Percentiles rank a stretch among this genome's conserved stretches.
These are phyloP conservation scores for Toxoplasma gondii DNA, from an alignment of 169 alveolate species.

Conservation along the genomic window DNA sequence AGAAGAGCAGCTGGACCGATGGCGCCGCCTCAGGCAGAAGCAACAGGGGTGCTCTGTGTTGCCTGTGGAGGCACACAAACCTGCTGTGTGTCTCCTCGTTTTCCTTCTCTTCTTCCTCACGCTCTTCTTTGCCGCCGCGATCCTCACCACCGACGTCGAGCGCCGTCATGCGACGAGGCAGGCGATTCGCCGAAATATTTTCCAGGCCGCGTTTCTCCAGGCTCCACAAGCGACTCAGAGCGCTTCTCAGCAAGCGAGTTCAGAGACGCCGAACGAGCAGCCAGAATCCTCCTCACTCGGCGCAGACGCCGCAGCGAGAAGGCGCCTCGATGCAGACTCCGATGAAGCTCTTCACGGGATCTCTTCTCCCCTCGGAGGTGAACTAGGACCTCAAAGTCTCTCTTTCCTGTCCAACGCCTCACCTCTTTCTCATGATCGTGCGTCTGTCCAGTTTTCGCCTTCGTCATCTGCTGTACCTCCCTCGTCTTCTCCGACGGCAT, in stretches of 20 bases:
- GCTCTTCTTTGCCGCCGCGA: constrained; percentile 15
- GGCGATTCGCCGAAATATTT: not conserved
- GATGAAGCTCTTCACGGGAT: not conserved
- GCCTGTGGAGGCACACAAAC: not conserved
- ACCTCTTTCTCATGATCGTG: not conserved
- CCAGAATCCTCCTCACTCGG: not conserved
- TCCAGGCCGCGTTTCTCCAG: not conserved
- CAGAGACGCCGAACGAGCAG: not conserved
- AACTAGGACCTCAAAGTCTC: not conserved
- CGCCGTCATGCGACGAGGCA: not conserved
- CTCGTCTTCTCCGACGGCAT: not conserved
- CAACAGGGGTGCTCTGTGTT: not conserved
- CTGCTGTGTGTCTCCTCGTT: constrained; percentile 1
- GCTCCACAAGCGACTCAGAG: not conserved
- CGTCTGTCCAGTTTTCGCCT: not conserved
- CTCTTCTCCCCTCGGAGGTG: not conserved
- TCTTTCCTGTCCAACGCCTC: not conserved
- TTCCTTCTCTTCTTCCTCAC: not conserved
- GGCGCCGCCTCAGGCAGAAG: not conserved
- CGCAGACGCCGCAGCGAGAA: not conserved
- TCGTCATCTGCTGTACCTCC: not conserved
- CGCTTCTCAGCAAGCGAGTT: not conserved
- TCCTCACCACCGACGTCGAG: constrained; percentile 19
- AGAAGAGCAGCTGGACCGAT: not conserved
- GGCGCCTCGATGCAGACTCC: not conserved